These are phyloP conservation scores for Leccinum boreale DNA, from an alignment of 768 basidiomycete species.

Conservation along the genomic window DNA sequence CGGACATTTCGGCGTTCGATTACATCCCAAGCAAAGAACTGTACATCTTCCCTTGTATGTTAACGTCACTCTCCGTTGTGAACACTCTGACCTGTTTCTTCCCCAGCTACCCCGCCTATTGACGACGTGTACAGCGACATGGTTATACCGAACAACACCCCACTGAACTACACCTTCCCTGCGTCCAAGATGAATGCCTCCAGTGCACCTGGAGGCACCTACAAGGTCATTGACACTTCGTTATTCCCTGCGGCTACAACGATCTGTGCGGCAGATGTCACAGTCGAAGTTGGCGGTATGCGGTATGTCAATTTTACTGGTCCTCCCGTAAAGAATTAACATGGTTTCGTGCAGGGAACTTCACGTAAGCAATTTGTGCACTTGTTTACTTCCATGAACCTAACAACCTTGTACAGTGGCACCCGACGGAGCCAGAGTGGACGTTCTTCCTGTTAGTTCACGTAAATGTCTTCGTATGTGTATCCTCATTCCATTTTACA, in stretches of 20 bases:
- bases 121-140: slow-evolving; percentile 40
- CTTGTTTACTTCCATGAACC: neutral
- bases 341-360: slow-evolving; percentile 34
- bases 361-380: slow-evolving; percentile 34
- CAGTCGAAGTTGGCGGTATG: slow-evolving; percentile 58
- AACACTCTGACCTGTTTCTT: neutral
- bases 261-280: slow-evolving; percentile 55
- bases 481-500: slow-evolving; percentile 13
- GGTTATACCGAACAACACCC: slow-evolving; percentile 48
- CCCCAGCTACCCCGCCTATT: slow-evolving; percentile 40
- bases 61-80: neutral
- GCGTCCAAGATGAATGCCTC: slow-evolving; percentile 46
- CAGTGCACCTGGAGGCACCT: slow-evolving; percentile 49
- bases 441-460: slow-evolving; percentile 37
- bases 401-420: slow-evolving; percentile 36
- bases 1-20: slow-evolving; percentile 45
- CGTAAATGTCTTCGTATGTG: neutral
- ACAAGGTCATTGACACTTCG: slow-evolving; percentile 57
- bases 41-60: slow-evolving; percentile 51
- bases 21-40: slow-evolving; percentile 51
- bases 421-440: slow-evolving; percentile 51
- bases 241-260: slow-evolving; percentile 52
- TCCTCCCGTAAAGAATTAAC: neutral
- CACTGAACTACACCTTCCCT: slow-evolving; percentile 52
- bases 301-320: slow-evolving; percentile 34